These are phyloP conservation scores for Cordyceps pruinosa DNA, from an alignment of 2,329 filamentous ascomycete species.

Conservation along the genomic window DNA sequence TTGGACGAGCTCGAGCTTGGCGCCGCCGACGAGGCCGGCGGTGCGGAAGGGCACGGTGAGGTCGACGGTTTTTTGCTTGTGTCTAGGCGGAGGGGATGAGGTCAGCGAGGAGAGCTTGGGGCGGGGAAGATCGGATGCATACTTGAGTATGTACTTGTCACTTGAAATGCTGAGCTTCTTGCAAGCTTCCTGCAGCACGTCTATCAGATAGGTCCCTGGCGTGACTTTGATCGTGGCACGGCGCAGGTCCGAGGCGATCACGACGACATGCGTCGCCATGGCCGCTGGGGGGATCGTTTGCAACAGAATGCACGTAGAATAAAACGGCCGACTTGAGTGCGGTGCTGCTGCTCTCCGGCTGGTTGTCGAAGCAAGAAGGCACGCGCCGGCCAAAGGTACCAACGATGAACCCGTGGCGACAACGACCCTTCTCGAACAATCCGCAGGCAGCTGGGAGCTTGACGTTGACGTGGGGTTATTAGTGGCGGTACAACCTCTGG, in stretches of 20 bases:
- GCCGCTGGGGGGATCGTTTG: background rate
- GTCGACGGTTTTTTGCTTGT: conserved; percentile 80
- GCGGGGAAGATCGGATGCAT: conserved; percentile 26
- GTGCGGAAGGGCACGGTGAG: conserved; percentile 78
- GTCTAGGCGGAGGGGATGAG: conserved; percentile 37
- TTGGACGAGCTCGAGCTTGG: conserved; percentile 86
- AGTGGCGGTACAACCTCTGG: background rate
- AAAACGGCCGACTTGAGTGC: background rate
- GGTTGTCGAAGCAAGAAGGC: background rate
- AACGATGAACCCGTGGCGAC: conserved; percentile 3
- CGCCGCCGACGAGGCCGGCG: conserved; percentile 74
- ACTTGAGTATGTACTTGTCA: conserved; percentile 78
- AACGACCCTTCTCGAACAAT: conserved; percentile 16
- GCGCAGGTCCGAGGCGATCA: conserved; percentile 73
- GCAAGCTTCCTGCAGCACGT: conserved; percentile 84
- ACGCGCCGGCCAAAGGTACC: background rate
- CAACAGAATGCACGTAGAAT: background rate
- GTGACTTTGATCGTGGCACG: conserved; percentile 76
- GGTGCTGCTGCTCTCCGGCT: background rate
- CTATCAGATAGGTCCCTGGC: conserved; percentile 72
- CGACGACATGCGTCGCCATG: conserved; percentile 85
- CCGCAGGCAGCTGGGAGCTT: conserved; percentile 11
- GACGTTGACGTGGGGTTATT: conserved; percentile 11
- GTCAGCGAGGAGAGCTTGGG: background rate
- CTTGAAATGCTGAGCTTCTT: conserved; percentile 67